Percentiles rank a stretch among this genome's conserved stretches.
Evolutionary conservation across 1,139 yeast species (phyloP).

Genomic region (Hansenula sp.): DNA sequence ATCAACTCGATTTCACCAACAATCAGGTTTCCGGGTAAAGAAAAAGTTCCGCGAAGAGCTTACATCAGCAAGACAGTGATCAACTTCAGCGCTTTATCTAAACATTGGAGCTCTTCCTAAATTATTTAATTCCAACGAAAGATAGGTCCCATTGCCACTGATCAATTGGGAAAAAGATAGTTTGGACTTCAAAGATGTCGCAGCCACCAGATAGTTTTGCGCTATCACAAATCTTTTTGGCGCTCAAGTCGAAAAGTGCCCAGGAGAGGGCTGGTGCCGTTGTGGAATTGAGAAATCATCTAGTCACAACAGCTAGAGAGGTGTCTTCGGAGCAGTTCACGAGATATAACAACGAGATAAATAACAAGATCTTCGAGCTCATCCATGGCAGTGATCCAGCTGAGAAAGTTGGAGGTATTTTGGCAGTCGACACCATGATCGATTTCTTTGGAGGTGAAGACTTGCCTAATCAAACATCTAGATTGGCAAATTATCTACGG

Average conservation of each 20-base stretch:
- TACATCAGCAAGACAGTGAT: too few relatives aligned
- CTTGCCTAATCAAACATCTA: slow-evolving; percentile 82
- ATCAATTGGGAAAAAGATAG: too few relatives aligned
- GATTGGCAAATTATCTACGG: slow-evolving; percentile 84
- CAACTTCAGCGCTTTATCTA: too few relatives aligned
- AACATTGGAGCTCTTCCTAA: too few relatives aligned
- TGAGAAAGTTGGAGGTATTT: slow-evolving; percentile 84
- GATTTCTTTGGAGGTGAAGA: slow-evolving; percentile 74
- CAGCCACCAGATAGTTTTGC: slow-evolving; percentile 41
- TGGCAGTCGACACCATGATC: slow-evolving; percentile 85
- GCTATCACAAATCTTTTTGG: slow-evolving; percentile 49
- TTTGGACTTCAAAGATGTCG: slow-evolving; percentile 3
- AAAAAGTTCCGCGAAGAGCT: too few relatives aligned
- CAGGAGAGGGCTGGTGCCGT: slow-evolving; percentile 60
- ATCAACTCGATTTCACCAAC: neutral
- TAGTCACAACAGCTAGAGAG: slow-evolving; percentile 72
- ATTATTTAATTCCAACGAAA: too few relatives aligned
- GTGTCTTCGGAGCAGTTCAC: slow-evolving; percentile 74
- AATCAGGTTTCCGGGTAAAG: neutral
- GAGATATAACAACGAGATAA: slow-evolving; percentile 78
- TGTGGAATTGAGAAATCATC: slow-evolving; percentile 59
- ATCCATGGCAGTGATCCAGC: slow-evolving; percentile 69
- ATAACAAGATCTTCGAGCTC: slow-evolving; percentile 82
- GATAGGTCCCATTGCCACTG: neutral
- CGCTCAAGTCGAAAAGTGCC: slow-evolving; percentile 42